Percentiles rank a stretch among this genome's conserved stretches.
Conservation (phyloP, 805 yeast genomes). For the Clavispora vitiphila region DNA sequence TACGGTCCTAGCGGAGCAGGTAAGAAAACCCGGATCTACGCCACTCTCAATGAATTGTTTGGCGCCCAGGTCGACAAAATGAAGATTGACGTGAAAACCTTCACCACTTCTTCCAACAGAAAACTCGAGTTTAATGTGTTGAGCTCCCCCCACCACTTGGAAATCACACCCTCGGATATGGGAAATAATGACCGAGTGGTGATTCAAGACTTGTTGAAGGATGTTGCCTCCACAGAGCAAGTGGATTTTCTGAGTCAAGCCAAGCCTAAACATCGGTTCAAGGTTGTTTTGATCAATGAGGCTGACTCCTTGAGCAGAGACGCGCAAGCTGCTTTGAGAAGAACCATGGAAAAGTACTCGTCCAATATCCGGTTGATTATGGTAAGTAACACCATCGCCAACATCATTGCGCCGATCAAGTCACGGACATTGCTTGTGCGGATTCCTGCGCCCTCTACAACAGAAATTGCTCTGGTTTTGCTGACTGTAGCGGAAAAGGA, state of each 20-base stretch:
- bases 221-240: constrained; percentile 91
- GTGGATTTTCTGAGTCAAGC: constrained; percentile 65
- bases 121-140: constrained; percentile 89
- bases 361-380: constrained; percentile 77
- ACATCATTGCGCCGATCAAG: constrained; percentile 88
- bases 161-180: constrained; percentile 94
- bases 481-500: constrained; percentile 55
- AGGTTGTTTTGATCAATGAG: constrained; percentile 82
- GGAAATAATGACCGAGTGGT: constrained; percentile 94
- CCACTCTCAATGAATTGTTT: constrained; percentile 71
- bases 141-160: constrained; percentile 87
- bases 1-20: constrained; percentile 98
- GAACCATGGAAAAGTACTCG: constrained; percentile 95
- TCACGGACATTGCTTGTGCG: constrained; percentile 89
- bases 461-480: constrained; percentile 57
- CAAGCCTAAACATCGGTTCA: constrained; percentile 51
- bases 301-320: constrained; percentile 87
- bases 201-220: constrained; percentile 89
- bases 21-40: constrained; percentile 86
- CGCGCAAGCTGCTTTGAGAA: constrained; percentile 92
- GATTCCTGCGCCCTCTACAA: constrained; percentile 69
- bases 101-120: constrained; percentile 66
- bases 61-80: constrained; percentile 75
- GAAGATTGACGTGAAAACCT: constrained; percentile 85
- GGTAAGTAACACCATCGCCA: constrained; percentile 85